Evolutionary conservation across 495 filamentous ascomycete species (phyloP), one percentile per base, ranked within the genome.

Genomic region (Aspergillus carlsbadensis): DNA sequence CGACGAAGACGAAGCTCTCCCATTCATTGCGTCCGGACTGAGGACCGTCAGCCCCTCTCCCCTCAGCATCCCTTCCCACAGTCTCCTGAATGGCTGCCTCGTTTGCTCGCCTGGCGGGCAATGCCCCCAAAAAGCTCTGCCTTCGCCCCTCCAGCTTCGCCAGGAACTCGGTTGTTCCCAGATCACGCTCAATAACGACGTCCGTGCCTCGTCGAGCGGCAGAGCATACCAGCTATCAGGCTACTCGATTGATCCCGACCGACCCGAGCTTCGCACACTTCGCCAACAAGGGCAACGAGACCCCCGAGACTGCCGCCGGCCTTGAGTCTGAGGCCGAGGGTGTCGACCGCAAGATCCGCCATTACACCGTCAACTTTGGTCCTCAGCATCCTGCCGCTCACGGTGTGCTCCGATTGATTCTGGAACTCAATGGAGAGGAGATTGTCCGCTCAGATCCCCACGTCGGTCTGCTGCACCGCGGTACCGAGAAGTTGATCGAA

Each of bases 331-430:
- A 69, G 56, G 76, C 75, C 47, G 75, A 82, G 60, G 74, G 85
- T 52, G 76, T 80, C 60, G 79, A 85, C 67, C 85, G 95, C 67
- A 97, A 96, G 80, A 90, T 98, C 61, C 83, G 95, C 62, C 95
- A 99, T 73, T 99, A 99, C 78, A 99, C 95, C 5, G 93, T 99
- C 80, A 99, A 99, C 79, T 99, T 99, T 66, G 95, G 95, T 63
- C 95, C 95, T 58, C 95, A 99, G 80, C 95, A 99, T 78, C 95
- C 95, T 35, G 95, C 95, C 65, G 95, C 95, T 55, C 95, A 99
- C 81, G 95, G 95, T 67, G 95, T 99, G 86, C 77, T 99, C 65
- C 89, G 95, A 17, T 78, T 99, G 74, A 99, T 99, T 81, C 82
- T 98, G 66, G 95, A 99, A 68, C 81, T 99, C 64, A 97, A 90